phyloP scores from a whole-genome alignment of 2,329 filamentous ascomycete genomes.

The Neopestalotiopsis sp. region DNA sequence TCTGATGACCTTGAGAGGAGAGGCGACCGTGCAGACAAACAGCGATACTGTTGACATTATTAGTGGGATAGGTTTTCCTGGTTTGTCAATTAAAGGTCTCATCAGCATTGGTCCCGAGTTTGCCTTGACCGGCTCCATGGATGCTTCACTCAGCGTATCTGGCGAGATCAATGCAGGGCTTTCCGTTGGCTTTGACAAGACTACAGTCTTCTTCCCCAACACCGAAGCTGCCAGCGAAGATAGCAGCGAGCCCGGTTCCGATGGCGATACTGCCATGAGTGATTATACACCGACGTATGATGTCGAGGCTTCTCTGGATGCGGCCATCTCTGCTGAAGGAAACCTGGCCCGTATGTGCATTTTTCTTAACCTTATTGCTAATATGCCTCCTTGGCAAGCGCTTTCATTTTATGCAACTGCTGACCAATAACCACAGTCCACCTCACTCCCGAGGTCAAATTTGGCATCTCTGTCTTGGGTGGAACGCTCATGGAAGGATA shows the following conservation, averaged over 20 bases:
- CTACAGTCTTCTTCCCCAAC: conserved; percentile 7
- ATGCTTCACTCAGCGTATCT: conserved; percentile 7
- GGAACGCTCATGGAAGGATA: conserved; percentile 2
- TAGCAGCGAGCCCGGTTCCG: neutral
- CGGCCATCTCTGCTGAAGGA: neutral
- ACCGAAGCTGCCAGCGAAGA: neutral
- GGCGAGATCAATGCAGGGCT: conserved; percentile 9
- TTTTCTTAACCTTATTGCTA: neutral
- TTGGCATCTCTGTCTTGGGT: conserved; percentile 3
- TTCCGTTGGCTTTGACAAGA: conserved; percentile 2
- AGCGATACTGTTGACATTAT: conserved; percentile 5
- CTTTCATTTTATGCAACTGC: too few relatives aligned
- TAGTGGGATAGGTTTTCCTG: neutral
- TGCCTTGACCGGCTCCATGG: conserved; percentile 8
- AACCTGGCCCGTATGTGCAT: neutral
- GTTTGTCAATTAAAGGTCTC: neutral
- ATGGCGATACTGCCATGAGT: neutral
- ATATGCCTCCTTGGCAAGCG: too few relatives aligned
- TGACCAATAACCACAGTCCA: neutral
- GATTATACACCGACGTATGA: neutral
- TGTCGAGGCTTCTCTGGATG: neutral
- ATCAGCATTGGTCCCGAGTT: conserved; percentile 9
- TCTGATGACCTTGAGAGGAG: conserved; percentile 2
- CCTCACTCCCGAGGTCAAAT: conserved; percentile 2
- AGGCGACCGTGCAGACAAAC: conserved; percentile 3